Evolutionary conservation across 768 basidiomycete species (phyloP).

Genomic region (Suillus alpinus): DNA sequence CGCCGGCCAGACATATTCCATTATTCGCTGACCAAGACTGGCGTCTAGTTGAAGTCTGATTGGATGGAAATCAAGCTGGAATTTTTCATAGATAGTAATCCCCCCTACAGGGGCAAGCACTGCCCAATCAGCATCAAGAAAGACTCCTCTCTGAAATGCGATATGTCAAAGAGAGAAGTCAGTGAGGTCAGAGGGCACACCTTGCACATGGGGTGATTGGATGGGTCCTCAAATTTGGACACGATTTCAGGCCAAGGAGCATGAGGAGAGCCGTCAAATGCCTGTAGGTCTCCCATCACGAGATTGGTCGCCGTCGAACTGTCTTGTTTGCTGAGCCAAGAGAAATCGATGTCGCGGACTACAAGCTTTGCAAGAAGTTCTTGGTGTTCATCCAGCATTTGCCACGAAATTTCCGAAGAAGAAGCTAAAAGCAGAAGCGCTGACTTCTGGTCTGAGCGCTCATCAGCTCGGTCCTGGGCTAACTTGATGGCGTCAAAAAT

Average conservation of each 20-base stretch:
- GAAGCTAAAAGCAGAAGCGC: constrained; percentile 78
- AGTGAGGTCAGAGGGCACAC: constrained; percentile 33
- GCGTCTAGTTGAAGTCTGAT: constrained; percentile 86
- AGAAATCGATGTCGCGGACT: constrained; percentile 74
- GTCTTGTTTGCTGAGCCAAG: constrained; percentile 84
- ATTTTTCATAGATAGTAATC: constrained; percentile 82
- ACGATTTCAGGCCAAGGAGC: constrained; percentile 89
- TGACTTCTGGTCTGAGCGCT: constrained; percentile 69
- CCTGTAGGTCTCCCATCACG: constrained; percentile 72
- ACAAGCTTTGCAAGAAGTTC: constrained; percentile 83
- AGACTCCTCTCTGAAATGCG: constrained; percentile 57
- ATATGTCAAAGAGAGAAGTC: constrained; percentile 7
- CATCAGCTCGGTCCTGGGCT: constrained; percentile 72
- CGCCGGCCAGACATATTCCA: constrained; percentile 86
- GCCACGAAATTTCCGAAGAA: constrained; percentile 88
- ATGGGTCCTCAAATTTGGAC: constrained; percentile 69
- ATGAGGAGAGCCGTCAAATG: constrained; percentile 80
- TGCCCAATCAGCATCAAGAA: constrained; percentile 76
- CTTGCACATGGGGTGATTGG: constrained; percentile 70
- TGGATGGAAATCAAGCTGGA: constrained; percentile 81
- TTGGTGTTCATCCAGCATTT: constrained; percentile 73
- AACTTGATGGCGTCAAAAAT: constrained; percentile 85
- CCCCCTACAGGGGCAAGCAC: constrained; percentile 90
- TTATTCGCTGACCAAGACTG: constrained; percentile 71
- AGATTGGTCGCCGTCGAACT: constrained; percentile 81